Evolutionary conservation across 352 stramenopile species (phyloP).

Genomic region (Pythium aristosporum): DNA sequence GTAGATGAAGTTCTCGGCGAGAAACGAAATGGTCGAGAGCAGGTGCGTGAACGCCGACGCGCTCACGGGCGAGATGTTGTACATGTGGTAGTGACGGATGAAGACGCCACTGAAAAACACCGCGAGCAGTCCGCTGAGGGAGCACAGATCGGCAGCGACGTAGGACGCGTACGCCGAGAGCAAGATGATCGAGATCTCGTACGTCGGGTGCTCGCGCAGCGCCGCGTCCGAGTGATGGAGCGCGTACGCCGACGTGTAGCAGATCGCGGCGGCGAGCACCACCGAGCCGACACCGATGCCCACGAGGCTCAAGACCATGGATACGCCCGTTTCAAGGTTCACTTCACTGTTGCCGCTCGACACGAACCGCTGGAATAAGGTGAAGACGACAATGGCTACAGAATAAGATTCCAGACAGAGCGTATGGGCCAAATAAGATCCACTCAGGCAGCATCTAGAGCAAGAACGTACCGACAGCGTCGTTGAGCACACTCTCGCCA

Average conservation of each 20-base stretch:
- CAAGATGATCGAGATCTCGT: conserved; percentile 65
- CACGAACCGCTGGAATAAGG: conserved; percentile 76
- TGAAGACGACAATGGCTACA: conserved; percentile 82
- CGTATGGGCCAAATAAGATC: too few relatives aligned
- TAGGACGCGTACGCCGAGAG: conserved; percentile 74
- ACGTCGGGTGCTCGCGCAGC: conserved; percentile 48
- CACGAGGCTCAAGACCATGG: conserved; percentile 37
- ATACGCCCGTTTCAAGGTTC: conserved; percentile 17
- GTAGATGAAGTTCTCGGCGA: conserved; percentile 50
- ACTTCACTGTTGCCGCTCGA: conserved; percentile 42
- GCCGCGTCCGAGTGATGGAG: conserved; percentile 34
- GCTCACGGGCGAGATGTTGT: conserved; percentile 34
- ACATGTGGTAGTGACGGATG: conserved; percentile 47
- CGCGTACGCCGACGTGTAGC: conserved; percentile 48
- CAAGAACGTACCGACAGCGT: conserved; percentile 62
- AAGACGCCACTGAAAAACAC: conserved; percentile 88
- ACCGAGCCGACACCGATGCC: conserved; percentile 49
- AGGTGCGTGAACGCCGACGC: conserved; percentile 32
- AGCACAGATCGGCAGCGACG: conserved; percentile 53
- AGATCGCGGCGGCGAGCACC: conserved; percentile 41
- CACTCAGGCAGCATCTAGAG: too few relatives aligned
- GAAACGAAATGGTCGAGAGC: conserved; percentile 36
- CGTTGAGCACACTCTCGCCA: conserved; percentile 86
- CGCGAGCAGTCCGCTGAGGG: conserved; percentile 86
- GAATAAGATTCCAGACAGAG: conserved; percentile 15